These are phyloP conservation scores for Lachancea dasiensis DNA, from an alignment of 805 yeast genomes.

Conservation along the genomic window DNA sequence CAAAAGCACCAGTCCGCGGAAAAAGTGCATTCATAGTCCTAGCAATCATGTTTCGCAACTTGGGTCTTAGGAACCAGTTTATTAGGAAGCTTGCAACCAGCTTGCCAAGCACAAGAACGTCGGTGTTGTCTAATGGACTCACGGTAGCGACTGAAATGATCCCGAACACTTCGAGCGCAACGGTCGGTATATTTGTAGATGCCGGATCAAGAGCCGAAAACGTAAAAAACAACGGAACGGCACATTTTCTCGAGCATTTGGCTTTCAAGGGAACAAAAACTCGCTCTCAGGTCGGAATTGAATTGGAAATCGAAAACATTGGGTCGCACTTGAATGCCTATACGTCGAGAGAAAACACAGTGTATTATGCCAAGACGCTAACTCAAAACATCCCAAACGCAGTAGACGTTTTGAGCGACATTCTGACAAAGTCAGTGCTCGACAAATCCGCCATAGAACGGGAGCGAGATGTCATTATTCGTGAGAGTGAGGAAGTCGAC, in stretches of 20 bases:
- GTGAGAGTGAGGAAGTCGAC: slow-evolving; percentile 97
- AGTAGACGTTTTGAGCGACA: slow-evolving; percentile 83
- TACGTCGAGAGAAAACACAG: slow-evolving; percentile 96
- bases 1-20: too few relatives aligned
- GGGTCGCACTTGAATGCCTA: slow-evolving; percentile 99
- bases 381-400: slow-evolving; percentile 75
- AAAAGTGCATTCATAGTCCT: not conserved
- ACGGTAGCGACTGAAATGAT: slow-evolving; percentile 88
- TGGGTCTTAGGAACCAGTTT: slow-evolving; percentile 1
- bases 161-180: slow-evolving; percentile 88
- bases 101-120: slow-evolving; percentile 49
- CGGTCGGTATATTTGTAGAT: slow-evolving; percentile 97
- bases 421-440: slow-evolving; percentile 77
- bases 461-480: slow-evolving; percentile 91
- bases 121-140: slow-evolving; percentile 81
- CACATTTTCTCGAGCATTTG: slow-evolving; percentile 93
- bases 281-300: slow-evolving; percentile 77
- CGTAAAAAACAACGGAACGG: slow-evolving; percentile 82
- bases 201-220: slow-evolving; percentile 98
- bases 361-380: slow-evolving; percentile 87
- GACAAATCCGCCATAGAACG: slow-evolving; percentile 84
- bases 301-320: slow-evolving; percentile 88
- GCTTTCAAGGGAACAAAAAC: slow-evolving; percentile 90
- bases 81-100: slow-evolving; percentile 7
- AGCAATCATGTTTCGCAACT: slow-evolving; percentile 2